Evolutionary conservation across 1,139 yeast genomes (phyloP).

Genomic region (Debaryomycetaceae sp.): DNA sequence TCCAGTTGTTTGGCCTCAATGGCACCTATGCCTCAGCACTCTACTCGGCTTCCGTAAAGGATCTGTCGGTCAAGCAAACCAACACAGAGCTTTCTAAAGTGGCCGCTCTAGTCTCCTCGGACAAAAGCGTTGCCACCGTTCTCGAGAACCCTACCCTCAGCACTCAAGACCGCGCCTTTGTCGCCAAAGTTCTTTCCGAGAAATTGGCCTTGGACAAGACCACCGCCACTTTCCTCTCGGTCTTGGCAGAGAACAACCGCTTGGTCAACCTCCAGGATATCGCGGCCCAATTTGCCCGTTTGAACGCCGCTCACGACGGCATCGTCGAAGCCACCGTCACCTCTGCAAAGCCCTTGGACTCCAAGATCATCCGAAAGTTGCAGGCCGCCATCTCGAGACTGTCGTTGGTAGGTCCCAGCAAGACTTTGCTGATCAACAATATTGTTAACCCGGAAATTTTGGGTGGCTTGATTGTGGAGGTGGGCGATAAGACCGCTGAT

Average conservation of each 20-base stretch:
- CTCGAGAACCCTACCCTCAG: constrained; percentile 81
- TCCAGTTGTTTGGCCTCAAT: constrained; percentile 88
- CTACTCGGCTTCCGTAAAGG: constrained; percentile 84
- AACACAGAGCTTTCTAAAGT: constrained; percentile 56
- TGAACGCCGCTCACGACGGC: constrained; percentile 86
- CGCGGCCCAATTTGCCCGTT: constrained; percentile 60
- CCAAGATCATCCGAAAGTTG: constrained; percentile 68
- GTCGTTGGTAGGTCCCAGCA: constrained; percentile 71
- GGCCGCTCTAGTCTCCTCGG: constrained; percentile 45
- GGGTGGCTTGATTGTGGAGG: constrained; percentile 94
- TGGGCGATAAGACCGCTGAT: constrained; percentile 95
- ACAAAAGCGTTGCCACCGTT: constrained; percentile 50
- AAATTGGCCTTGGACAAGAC: constrained; percentile 60
- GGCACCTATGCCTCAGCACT: constrained; percentile 97
- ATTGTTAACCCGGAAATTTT: constrained; percentile 79
- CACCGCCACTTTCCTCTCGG: constrained; percentile 69
- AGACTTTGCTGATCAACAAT: constrained; percentile 77
- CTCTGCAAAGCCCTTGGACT: constrained; percentile 78
- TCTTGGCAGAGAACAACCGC: constrained; percentile 93
- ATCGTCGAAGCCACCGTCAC: constrained; percentile 90
- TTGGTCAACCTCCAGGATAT: constrained; percentile 57
- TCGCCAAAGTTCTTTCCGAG: constrained; percentile 51
- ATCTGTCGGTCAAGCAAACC: constrained; percentile 65
- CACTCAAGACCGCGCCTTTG: constrained; percentile 58
- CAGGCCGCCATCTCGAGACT: constrained; percentile 73